Percentiles rank a stretch among this genome's conserved stretches.
Conservation (phyloP, 345 rosid genomes). For the Garcia nutans region DNA sequence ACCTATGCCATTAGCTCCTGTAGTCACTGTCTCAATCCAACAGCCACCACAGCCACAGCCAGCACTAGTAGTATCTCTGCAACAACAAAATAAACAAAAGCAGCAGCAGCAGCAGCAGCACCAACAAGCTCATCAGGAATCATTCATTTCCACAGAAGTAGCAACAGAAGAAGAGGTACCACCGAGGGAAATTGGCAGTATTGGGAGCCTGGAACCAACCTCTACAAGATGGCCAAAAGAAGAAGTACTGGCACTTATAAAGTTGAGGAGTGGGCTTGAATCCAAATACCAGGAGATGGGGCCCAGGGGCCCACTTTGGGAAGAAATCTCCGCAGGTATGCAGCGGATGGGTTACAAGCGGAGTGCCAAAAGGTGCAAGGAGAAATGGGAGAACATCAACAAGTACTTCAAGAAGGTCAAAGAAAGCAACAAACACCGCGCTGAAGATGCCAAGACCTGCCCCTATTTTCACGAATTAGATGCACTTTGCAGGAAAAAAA, state of each 20-base stretch:
- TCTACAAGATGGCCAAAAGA: constrained; percentile 29
- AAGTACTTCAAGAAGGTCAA: constrained; percentile 30
- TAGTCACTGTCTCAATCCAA: constrained; percentile 19
- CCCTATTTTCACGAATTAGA: constrained; percentile 29
- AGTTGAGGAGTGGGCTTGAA: constrained; percentile 19
- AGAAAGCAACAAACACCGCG: constrained; percentile 22
- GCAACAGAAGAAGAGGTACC: constrained; percentile 50
- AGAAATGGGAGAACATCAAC: constrained; percentile 33
- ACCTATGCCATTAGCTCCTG: constrained; percentile 18
- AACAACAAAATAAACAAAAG: background rate
- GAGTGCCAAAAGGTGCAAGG: constrained; percentile 26
- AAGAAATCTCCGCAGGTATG: constrained; percentile 25
- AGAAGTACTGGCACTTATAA: constrained; percentile 24
- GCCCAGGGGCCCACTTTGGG: constrained; percentile 29
- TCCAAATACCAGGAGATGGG: constrained; percentile 22
- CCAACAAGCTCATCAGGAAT: constrained; percentile 23
- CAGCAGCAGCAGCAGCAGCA: constrained; percentile 19
- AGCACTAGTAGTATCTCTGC: no score
- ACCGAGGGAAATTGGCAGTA: constrained; percentile 29
- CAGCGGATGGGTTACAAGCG: constrained; percentile 20
- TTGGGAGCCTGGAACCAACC: constrained; percentile 35
- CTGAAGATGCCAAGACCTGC: constrained; percentile 29
- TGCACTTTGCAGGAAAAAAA: constrained; percentile 17
- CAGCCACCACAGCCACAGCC: background rate
- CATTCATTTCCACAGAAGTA: constrained; percentile 26